Evolutionary conservation across 108 stramenopile species (phyloP).

Genomic region (Skeletonema costatum): DNA sequence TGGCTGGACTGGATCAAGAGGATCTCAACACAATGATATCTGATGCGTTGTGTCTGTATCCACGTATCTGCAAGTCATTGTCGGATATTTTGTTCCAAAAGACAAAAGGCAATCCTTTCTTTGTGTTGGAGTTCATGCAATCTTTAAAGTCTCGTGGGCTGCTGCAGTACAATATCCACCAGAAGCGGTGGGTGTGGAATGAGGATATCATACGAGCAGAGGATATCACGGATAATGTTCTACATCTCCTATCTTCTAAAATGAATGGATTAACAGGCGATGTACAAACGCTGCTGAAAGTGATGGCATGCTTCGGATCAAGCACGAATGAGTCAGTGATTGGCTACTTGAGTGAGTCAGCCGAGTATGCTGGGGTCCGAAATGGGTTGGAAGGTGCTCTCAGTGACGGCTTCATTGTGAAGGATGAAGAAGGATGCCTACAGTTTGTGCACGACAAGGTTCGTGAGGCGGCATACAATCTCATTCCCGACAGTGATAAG

Average conservation of each 20-base stretch:
- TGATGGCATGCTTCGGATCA: constrained; percentile 42
- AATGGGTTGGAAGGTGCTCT: constrained; percentile 9
- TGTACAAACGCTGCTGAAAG: constrained; percentile 22
- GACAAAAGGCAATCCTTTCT: constrained; percentile 38
- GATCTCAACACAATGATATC: no score
- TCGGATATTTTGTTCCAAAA: constrained; percentile 24
- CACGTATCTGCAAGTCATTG: constrained; percentile 28
- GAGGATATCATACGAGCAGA: no score
- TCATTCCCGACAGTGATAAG: constrained; percentile 33
- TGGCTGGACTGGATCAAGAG: neutral
- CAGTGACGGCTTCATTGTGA: constrained; percentile 30
- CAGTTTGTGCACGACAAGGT: constrained; percentile 56
- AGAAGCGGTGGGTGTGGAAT: neutral
- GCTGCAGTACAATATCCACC: constrained; percentile 15
- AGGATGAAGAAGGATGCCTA: neutral
- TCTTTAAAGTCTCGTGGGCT: constrained; percentile 17
- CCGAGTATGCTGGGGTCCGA: constrained; percentile 1
- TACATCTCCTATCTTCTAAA: no score
- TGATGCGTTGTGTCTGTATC: constrained; percentile 27
- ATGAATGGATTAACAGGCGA: neutral
- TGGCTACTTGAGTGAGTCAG: neutral
- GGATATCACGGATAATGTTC: no score
- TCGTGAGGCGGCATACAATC: constrained; percentile 58
- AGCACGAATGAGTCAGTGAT: constrained; percentile 16
- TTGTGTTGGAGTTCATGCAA: constrained; percentile 21